These are phyloP conservation scores for Epichloe sp. DNA, from an alignment of 2,329 filamentous ascomycete species.

Conservation along the genomic window DNA sequence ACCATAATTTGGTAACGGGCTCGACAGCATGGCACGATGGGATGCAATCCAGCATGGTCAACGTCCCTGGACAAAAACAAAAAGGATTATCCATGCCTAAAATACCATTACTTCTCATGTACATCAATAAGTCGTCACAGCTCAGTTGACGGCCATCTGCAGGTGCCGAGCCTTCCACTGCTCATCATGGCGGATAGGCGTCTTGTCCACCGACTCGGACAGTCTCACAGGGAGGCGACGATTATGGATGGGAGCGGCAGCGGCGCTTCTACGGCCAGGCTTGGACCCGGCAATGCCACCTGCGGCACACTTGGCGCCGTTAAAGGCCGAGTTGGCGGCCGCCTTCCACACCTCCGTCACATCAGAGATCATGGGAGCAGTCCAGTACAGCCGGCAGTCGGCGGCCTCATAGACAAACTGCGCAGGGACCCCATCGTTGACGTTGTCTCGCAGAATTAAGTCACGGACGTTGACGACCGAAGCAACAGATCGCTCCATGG, in stretches of 20 bases:
- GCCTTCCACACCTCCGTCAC: constrained; percentile 34
- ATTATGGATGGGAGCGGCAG: background rate
- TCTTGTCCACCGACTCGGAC: constrained; percentile 3
- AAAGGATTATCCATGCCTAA: too few relatives aligned
- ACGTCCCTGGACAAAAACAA: too few relatives aligned
- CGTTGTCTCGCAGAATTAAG: constrained; percentile 22
- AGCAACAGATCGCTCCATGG: constrained; percentile 18
- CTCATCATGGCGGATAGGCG: background rate
- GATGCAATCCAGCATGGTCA: too few relatives aligned
- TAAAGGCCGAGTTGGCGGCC: constrained; percentile 26
- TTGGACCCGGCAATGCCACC: constrained; percentile 17
- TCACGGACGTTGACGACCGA: constrained; percentile 26
- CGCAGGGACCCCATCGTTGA: constrained; percentile 28
- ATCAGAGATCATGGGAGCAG: constrained; percentile 33
- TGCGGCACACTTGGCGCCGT: constrained; percentile 26
- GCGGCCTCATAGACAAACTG: constrained; percentile 35
- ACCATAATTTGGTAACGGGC: too few relatives aligned
- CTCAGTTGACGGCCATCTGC: constrained; percentile 4
- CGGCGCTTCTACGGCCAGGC: background rate
- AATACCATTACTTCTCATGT: too few relatives aligned
- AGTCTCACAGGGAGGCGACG: background rate
- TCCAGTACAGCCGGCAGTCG: constrained; percentile 39
- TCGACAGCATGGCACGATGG: too few relatives aligned
- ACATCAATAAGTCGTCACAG: background rate
- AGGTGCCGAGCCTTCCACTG: constrained; percentile 3